Evolutionary conservation across 768 basidiomycete genomes (phyloP), one percentile per base, ranked within the genome.

Genomic region (Boletus rufocinnamomeus): DNA sequence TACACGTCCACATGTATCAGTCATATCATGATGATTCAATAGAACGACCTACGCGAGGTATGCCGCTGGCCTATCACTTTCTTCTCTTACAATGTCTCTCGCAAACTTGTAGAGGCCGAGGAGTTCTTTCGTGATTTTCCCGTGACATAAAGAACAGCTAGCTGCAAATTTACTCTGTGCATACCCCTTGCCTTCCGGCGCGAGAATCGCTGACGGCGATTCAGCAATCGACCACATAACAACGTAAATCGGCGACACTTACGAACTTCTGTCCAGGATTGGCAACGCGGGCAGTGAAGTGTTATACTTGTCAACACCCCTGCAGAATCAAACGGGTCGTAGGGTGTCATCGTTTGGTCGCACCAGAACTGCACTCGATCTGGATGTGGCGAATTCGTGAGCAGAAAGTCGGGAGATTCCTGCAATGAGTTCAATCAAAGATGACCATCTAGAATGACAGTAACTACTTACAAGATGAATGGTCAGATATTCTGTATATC

Each of bases 61-160:
- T 19, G 64, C 58, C 3, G 9, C 13, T n/a, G 32, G 30, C 13
- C 44, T 50, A 21, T 52, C 38, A 10, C 23, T 52, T 30, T 52
- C 41, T 34, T 53, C 41, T 23, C 62, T 58, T 2, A 67, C 67
- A 4, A 80, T 48, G 54, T 80, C 78, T 2, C 57, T 64, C 6
- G 66, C 74, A 27, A 82, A 69, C 63, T 79, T 81, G 40, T 70
- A 60, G 1, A 79, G 66, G 2, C 71, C 79, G 3, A 83, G 69
- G 9, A 60, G 53, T 21, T 78, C 72, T 59, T 73, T 79, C 2
- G 70, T 80, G 25, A 85, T 78, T 0, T 34, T 49, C 46, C 68
- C 62, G 0, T 35, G 23, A 51, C 83, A 84, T 7, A 23, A n/a
- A 5, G 52, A 32, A 56, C 83, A 84, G 14, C 8, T 9, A 0